A percentile compares a stretch with the other conserved stretches of the same genome.
Evolutionary conservation across 2,329 filamentous ascomycete species (phyloP).

Genomic region (Claviceps paspali): DNA sequence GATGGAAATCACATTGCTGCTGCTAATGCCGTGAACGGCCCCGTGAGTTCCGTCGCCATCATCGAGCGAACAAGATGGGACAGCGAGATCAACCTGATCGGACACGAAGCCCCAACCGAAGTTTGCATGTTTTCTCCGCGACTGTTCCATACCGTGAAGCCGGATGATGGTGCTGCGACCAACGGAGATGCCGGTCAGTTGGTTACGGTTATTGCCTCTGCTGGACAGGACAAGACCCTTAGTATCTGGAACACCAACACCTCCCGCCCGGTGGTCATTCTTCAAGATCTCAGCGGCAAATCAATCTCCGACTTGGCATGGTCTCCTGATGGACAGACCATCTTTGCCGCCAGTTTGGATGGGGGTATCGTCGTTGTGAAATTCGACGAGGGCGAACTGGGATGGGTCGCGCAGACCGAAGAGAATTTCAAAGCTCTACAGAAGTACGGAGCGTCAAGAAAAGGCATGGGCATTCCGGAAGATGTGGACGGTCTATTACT

Average conservation of each 20-base stretch:
- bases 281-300: constrained; percentile 78
- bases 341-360: constrained; percentile 80
- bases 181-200: constrained; percentile 28
- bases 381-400: constrained; percentile 78
- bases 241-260: constrained; percentile 98
- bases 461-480: constrained; percentile 81
- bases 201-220: constrained; percentile 91
- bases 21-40: constrained; percentile 91
- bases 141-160: constrained; percentile 63
- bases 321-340: constrained; percentile 76
- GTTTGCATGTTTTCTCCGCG: constrained; percentile 94
- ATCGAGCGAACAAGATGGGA: constrained; percentile 88
- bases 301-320: constrained; percentile 89
- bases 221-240: constrained; percentile 88
- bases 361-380: constrained; percentile 70
- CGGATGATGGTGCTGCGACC: constrained; percentile 34
- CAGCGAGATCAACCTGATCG: constrained; percentile 91
- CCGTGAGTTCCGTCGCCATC: constrained; percentile 92
- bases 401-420: constrained; percentile 69
- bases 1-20: constrained; percentile 95
- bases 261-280: constrained; percentile 75
- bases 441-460: constrained; percentile 79
- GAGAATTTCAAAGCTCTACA: constrained; percentile 89
- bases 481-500: constrained; percentile 77
- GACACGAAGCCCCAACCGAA: constrained; percentile 91